Conservation (phyloP, 2,329 filamentous ascomycete species). For the Knoxdaviesia proteae region DNA sequence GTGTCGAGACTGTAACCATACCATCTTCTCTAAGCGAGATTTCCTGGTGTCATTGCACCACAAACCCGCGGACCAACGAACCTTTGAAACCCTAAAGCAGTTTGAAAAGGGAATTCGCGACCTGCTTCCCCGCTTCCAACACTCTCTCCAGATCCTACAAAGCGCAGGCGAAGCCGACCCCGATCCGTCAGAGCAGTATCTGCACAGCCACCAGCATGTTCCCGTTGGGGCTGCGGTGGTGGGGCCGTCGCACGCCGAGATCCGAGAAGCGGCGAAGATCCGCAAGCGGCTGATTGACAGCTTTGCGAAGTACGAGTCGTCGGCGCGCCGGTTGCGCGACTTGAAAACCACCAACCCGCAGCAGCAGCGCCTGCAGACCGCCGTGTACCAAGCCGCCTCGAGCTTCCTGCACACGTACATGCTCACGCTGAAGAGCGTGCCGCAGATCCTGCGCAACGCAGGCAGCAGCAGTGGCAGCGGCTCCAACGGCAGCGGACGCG, state of each 20-base stretch:
- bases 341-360: conserved; percentile 51
- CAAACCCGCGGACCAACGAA: conserved; percentile 54
- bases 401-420: conserved; percentile 77
- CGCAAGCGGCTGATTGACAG: conserved; percentile 78
- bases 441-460: conserved; percentile 34
- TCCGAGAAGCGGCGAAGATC: conserved; percentile 71
- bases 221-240: conserved; percentile 5
- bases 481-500: too few species aligned
- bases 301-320: conserved; percentile 70
- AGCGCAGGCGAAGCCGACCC: conserved; percentile 16
- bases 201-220: not conserved
- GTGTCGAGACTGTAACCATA: conserved; percentile 66
- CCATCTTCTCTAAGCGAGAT: conserved; percentile 46
- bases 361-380: conserved; percentile 56
- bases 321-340: conserved; percentile 63
- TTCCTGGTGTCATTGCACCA: conserved; percentile 49
- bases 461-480: too few species aligned
- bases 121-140: conserved; percentile 69
- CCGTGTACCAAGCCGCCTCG: conserved; percentile 64
- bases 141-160: conserved; percentile 43
- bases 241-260: conserved; percentile 36
- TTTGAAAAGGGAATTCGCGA: conserved; percentile 74
- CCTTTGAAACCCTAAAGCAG: conserved; percentile 66
- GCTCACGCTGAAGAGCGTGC: conserved; percentile 63
- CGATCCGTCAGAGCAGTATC: not conserved